Conservation (phyloP, 2,329 filamentous ascomycete genomes). For the Exophiala lecanii-corni region DNA sequence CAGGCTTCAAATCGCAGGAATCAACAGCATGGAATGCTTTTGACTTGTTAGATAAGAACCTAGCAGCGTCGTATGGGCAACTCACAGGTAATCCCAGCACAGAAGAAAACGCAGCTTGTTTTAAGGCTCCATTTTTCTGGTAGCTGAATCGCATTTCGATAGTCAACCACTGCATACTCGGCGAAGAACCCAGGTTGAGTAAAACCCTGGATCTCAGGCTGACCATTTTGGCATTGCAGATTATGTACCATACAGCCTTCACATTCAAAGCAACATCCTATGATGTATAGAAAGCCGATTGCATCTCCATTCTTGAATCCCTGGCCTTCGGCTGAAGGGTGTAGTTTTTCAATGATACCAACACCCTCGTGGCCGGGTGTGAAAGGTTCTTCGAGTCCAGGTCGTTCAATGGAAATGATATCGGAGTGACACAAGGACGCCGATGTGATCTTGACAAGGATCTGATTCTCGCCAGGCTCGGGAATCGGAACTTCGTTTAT, state of each 20-base stretch:
- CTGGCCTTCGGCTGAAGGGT: slow-evolving; percentile 33
- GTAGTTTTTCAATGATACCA: slow-evolving; percentile 39
- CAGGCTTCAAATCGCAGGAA: slow-evolving; percentile 13
- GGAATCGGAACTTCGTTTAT: slow-evolving; percentile 45
- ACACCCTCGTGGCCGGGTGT: slow-evolving; percentile 47
- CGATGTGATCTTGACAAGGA: slow-evolving; percentile 37
- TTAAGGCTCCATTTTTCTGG: slow-evolving; percentile 34
- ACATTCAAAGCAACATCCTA: slow-evolving; percentile 45
- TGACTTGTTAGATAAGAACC: background rate
- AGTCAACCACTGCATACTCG: slow-evolving; percentile 46
- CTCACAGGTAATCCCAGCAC: slow-evolving; percentile 45
- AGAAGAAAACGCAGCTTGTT: slow-evolving; percentile 43
- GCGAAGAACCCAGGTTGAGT: slow-evolving; percentile 43
- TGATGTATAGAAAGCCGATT: slow-evolving; percentile 46
- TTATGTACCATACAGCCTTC: slow-evolving; percentile 33
- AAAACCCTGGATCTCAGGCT: slow-evolving; percentile 42
- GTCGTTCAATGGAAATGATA: slow-evolving; percentile 25
- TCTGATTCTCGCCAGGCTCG: slow-evolving; percentile 37
- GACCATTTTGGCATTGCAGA: slow-evolving; percentile 32
- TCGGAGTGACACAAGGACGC: slow-evolving; percentile 41
- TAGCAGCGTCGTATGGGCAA: background rate
- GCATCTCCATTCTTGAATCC: slow-evolving; percentile 42
- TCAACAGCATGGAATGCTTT: slow-evolving; percentile 9
- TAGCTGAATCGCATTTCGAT: slow-evolving; percentile 41
- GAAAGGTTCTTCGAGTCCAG: slow-evolving; percentile 16